Base-by-base conservation (phyloP, 768 basidiomycete genomes). In the Exsudoporus frostii region DNA sequence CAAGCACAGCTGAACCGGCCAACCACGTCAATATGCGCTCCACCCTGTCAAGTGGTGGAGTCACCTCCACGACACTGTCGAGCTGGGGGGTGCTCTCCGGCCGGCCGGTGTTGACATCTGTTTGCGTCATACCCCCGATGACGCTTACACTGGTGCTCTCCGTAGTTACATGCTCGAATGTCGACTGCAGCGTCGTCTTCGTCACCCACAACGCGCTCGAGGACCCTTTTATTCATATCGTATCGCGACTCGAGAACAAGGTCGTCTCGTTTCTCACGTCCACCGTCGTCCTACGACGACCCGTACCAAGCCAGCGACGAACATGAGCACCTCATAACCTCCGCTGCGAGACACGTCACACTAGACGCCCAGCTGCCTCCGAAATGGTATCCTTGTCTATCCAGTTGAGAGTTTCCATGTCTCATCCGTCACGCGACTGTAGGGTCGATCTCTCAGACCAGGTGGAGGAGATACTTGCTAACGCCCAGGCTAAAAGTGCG, bases 401-500 rank as follows among this genome's bases (percentile, higher is more conserved):
- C 14, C n/a, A 27, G 14, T 10, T 13, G 3, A 15, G 2, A 6
- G 1, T 37, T 50, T 56, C 57, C 58, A 47, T 50, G 24, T 45
- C 58, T 61, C 47, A 60, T 55, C 50, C 56, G 48, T 56, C 56
- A 54, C 55, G 27, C 57, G 49, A 45, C 45, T 42, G 33, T 64
- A 95, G 94, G 95, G 92, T 97, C 50, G 95, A 98, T 73, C 75
- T 87, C 53, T 86, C 92, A 29, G 93, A 95, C 69, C 86, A 92
- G 71, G 91, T 98, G 40, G 84, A 94, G 63, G 82, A 85, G 53
- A 79, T 92, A 49, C 79, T 98, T 24, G 76, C 74, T 10, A 77
- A 77, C 50, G 81, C 84, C 13, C 82, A 83, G 48, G 73, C 79
- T 46, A 96, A 95, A 79, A 90, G 95, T 97, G 71, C 66, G 85